Evolutionary conservation across 345 rosid species (phyloP), one percentile per base, ranked within the genome.

Genomic region (Populus euphratica): DNA sequence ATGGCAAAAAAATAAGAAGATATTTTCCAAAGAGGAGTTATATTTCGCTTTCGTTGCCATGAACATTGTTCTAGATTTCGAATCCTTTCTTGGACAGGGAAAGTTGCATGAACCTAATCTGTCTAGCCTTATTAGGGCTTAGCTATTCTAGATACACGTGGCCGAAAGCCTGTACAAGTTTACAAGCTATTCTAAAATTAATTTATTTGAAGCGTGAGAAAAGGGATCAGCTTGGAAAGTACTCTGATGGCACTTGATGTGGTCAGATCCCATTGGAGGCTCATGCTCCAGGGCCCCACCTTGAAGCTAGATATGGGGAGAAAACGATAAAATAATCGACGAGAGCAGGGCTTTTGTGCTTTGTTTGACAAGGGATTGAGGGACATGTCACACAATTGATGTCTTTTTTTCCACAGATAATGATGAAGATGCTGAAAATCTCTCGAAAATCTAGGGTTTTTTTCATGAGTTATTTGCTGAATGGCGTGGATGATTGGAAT

Each of bases 211-310:
- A 29, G 33, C n/a, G 47, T 47, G 36, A 50, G 52, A 31, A 20
- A 2, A 25, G 65, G 54, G 72, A 31, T n/a, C 20, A 0, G 23
- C 23, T 7, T 35, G 39, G 20, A 38, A 31, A 39, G 21, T 49
- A 56, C 8, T 11, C 29, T 16, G 14, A 5, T 0, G 67, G n/a
- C 18, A 13, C 1, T 47, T 11, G 23, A 62, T 16, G 71, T 71
- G 76, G 25, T 33, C 1, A 16, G 16, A 13, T 64, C 4, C 68
- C 54, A 83, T 52, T 82, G 86, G 85, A 21, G 10, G 78, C 59
- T 78, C 69, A 69, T 83, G 86, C 83, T 79, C 43, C 44, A 2
- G 10, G 49, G n/a, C 2, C 31, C 8, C 23, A 36, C 49, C 20
- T 78, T 65, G 41, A 2, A 21, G 27, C 29, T 70, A 6, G 41